A percentile compares a stretch with the other conserved stretches of the same genome.
Conservation (phyloP, 352 stramenopile species). For the Globisporangium okanoganense region DNA sequence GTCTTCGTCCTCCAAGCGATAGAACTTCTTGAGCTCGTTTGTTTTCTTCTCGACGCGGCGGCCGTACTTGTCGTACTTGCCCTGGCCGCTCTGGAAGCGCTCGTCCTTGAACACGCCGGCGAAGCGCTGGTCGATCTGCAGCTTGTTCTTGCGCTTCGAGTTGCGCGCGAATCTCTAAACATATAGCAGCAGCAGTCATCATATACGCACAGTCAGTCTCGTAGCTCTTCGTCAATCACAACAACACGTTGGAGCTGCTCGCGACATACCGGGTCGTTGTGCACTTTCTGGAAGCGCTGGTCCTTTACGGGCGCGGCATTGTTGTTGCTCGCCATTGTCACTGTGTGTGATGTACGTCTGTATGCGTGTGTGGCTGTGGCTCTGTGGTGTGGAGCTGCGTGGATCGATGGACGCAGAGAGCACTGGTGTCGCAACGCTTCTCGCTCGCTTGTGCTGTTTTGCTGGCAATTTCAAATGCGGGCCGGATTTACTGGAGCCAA, state of each 20-base stretch:
- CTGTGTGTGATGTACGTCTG: not conserved
- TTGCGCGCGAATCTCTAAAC: slow-evolving; percentile 66
- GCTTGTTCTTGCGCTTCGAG: slow-evolving; percentile 78
- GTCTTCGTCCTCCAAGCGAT: slow-evolving; percentile 62
- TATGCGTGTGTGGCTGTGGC: slow-evolving; percentile 2
- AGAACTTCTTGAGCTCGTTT: slow-evolving; percentile 82
- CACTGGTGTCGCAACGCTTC: not conserved
- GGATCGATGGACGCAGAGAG: slow-evolving; percentile 1
- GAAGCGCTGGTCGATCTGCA: slow-evolving; percentile 81
- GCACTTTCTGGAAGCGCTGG: slow-evolving; percentile 81
- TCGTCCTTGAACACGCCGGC: slow-evolving; percentile 67
- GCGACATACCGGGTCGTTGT: slow-evolving; percentile 70
- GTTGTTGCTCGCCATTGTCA: slow-evolving; percentile 32
- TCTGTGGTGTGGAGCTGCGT: not conserved
- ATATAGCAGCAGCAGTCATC: not conserved
- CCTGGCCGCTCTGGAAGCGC: slow-evolving; percentile 75
- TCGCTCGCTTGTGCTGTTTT: not conserved
- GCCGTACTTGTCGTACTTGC: slow-evolving; percentile 88
- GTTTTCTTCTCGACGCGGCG: slow-evolving; percentile 73
- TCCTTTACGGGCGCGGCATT: slow-evolving; percentile 44
- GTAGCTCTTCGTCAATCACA: not conserved
- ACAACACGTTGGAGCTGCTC: not conserved
- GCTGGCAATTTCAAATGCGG: slow-evolving; percentile 1
- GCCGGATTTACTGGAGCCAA: not conserved
- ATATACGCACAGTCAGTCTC: not conserved